Evolutionary conservation across 176 grass and related monocot genomes (phyloP), one percentile per base, ranked within the genome.

Genomic region (Rhynchospora pubera): DNA sequence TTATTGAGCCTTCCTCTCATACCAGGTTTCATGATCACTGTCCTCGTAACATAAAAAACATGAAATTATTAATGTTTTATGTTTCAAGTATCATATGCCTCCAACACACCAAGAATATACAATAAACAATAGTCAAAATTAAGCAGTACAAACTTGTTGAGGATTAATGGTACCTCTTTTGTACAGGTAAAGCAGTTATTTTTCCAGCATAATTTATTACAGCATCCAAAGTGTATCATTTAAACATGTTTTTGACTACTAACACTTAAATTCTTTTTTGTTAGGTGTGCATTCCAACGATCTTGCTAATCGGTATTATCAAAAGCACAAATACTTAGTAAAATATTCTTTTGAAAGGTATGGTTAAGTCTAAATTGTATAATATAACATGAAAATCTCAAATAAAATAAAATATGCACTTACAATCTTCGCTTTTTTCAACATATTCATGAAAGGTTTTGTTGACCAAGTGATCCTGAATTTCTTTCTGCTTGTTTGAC

Each of bases 381-480:
- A 23, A 19, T 67, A 87, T 75, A 11, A 82, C 23, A 26, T 61
- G 16, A 75, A 77, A 77, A 13, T 32, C 50, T 22, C 12, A 22
- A 77, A 77, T 15, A 26, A 24, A 16, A 14, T 16, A 52, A 52
- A 55, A 26, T 14, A 48, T 65, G 62, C 92, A 87, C 91, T 93
- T 79, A 89, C 93, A 64, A 84, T 86, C 87, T 47, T 85, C 43
- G 53, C 87, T 86, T 77, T 93, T 87, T 70, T 91, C 39, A 82
- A 99, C 80, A 72, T 90, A 95, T 6, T 84, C 67, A 53, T 91
- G 88, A 79, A 99, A 89, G 68, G 91, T 95, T 87, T 93, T 80
- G 67, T 95, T 77, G 79, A 93, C 51, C 80, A 99, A 91, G 82
- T 95, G 96, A 72, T 86, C 85, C 85, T 95, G 92, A 74, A 99